Evolutionary conservation across 257 asterid genomes (phyloP).

Genomic region (Plantago major): DNA sequence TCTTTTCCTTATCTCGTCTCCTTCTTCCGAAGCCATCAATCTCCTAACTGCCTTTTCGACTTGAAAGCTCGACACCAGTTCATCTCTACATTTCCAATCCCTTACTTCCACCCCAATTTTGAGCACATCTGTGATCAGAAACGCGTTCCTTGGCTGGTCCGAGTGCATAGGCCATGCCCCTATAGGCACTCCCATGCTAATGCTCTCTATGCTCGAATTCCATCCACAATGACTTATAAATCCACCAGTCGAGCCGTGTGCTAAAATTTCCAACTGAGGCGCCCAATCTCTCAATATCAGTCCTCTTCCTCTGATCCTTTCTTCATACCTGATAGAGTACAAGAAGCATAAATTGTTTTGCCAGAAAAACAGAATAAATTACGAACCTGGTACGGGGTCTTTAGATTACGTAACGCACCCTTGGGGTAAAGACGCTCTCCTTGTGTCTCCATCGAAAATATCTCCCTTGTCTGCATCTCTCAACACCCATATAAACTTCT

Average conservation of each 20-base stretch:
- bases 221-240: conserved; percentile 48
- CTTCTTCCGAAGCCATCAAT: conserved; percentile 47
- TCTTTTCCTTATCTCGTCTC: conserved; percentile 39
- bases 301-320: conserved; percentile 28
- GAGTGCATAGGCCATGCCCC: conserved; percentile 53
- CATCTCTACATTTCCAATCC: conserved; percentile 25
- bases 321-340: conserved; percentile 18
- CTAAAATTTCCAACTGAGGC: conserved; percentile 33
- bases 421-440: conserved; percentile 23
- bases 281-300: conserved; percentile 37
- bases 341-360: no score
- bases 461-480: conserved; percentile 34
- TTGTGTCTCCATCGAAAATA: conserved; percentile 29
- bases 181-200: conserved; percentile 37
- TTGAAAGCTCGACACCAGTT: conserved; percentile 11
- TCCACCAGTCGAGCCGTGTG: conserved; percentile 33
- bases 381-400: no score
- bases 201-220: conserved; percentile 47
- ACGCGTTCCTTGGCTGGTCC: conserved; percentile 43
- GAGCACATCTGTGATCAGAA: conserved; percentile 26
- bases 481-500: conserved; percentile 32
- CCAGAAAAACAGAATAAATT: no score
- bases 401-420: neutral
- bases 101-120: conserved; percentile 24
- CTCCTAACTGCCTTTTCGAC: conserved; percentile 28